These are phyloP conservation scores for Chlorella sp. DNA, from an alignment of 139 green algal species.

Conservation along the genomic window DNA sequence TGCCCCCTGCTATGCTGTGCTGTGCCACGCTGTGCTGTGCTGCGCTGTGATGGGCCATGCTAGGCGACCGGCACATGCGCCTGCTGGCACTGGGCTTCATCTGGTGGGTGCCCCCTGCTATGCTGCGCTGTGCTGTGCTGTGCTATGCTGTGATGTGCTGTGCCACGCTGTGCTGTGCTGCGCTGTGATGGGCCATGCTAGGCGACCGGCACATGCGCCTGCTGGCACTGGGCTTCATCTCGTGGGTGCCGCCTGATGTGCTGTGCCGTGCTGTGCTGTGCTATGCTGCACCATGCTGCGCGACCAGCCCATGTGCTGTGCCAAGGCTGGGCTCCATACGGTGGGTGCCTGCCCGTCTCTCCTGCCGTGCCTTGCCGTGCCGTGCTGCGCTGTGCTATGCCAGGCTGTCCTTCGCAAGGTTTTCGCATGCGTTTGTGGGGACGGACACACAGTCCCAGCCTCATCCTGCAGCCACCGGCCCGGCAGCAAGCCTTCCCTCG, in stretches of 20 bases:
- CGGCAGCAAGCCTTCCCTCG: neutral
- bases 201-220: neutral
- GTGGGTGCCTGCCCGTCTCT: neutral
- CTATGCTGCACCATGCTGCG: too few species aligned
- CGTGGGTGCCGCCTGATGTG: neutral
- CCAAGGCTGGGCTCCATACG: too few species aligned
- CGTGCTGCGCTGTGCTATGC: neutral
- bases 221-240: too few species aligned
- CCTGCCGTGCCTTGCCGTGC: neutral
- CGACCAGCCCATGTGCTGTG: too few species aligned
- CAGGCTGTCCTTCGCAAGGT: too few species aligned
- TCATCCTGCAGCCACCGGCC: too few species aligned
- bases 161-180: too few species aligned
- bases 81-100: neutral
- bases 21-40: neutral
- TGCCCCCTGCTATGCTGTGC: neutral
- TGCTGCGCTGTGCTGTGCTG: too few species aligned
- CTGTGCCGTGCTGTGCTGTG: neutral
- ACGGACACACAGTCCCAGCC: too few species aligned
- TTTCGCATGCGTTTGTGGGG: too few species aligned
- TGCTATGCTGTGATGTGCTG: neutral
- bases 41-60: neutral
- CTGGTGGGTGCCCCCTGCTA: neutral
- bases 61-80: neutral
- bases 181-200: too few species aligned